These are phyloP conservation scores for Conticribra guillardii DNA, from an alignment of 108 stramenopile genomes.

Conservation along the genomic window DNA sequence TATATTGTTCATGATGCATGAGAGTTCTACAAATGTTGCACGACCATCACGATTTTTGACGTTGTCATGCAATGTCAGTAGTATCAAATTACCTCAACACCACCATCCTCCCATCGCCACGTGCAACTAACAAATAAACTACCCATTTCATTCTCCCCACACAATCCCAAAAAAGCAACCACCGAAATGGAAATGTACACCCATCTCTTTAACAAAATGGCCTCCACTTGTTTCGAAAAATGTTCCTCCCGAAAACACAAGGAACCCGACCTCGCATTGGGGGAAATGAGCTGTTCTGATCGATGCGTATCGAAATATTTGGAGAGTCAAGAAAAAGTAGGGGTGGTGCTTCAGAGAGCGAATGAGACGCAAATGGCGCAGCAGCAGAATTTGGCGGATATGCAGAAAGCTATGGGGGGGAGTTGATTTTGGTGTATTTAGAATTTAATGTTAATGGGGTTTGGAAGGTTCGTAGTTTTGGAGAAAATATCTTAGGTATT, in stretches of 20 bases:
- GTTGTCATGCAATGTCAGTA: too few relatives aligned
- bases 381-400: slow-evolving; percentile 68
- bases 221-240: slow-evolving; percentile 89
- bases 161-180: slow-evolving; percentile 57
- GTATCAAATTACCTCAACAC: too few relatives aligned
- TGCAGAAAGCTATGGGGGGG: slow-evolving; percentile 77
- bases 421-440: slow-evolving; percentile 14
- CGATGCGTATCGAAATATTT: slow-evolving; percentile 95
- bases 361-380: slow-evolving; percentile 82
- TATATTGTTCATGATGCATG: too few relatives aligned
- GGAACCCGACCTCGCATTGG: slow-evolving; percentile 90
- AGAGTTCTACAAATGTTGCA: too few relatives aligned
- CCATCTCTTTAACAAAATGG: slow-evolving; percentile 95
- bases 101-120: too few relatives aligned
- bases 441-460: too few relatives aligned
- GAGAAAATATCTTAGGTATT: too few relatives aligned
- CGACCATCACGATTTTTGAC: too few relatives aligned
- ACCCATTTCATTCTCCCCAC: not conserved
- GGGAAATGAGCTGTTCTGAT: slow-evolving; percentile 96
- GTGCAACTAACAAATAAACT: not conserved
- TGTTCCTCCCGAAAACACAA: slow-evolving; percentile 88
- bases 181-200: slow-evolving; percentile 98
- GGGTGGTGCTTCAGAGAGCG: slow-evolving; percentile 81
- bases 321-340: slow-evolving; percentile 91
- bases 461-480: too few relatives aligned